A percentile compares a stretch with the other conserved stretches of the same genome.
Conservation (phyloP, 768 basidiomycete species). For the Suillus plorans region DNA sequence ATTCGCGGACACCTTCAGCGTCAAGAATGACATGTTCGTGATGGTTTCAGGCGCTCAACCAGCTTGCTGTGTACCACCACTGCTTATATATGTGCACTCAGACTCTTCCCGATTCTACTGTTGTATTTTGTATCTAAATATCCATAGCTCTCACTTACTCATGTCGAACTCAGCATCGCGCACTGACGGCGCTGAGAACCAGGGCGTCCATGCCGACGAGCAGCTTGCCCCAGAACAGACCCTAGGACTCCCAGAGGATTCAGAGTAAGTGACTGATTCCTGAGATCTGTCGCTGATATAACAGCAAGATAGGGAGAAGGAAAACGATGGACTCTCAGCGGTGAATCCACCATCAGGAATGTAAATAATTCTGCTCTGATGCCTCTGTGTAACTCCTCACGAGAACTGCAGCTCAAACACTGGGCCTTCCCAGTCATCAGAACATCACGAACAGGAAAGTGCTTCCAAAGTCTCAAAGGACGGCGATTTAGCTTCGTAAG, state of each 20-base stretch:
- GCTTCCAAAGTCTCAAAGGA: neutral
- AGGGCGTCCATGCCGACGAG: slow-evolving; percentile 36
- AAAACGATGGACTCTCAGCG: neutral
- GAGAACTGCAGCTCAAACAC: neutral
- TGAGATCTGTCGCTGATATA: neutral
- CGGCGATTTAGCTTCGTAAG: neutral
- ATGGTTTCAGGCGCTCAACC: too few species aligned
- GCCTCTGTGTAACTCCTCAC: neutral
- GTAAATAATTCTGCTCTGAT: neutral
- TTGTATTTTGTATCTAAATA: too few species aligned
- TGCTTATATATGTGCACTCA: too few species aligned
- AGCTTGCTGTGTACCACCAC: too few species aligned
- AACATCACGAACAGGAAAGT: neutral
- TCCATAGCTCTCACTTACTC: neutral
- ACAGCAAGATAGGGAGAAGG: neutral
- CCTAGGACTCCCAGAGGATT: neutral
- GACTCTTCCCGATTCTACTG: too few species aligned
- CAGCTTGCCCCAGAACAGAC: neutral
- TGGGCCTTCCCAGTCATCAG: neutral
- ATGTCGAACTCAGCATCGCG: neutral
- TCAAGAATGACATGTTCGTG: too few species aligned
- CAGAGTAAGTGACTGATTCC: neutral
- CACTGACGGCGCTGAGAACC: neutral
- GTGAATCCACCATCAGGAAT: neutral
- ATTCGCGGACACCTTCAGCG: too few species aligned